A percentile compares a stretch with the other conserved stretches of the same genome.
Conservation (phyloP, 192 early-diverging fungal genomes). For the Linnemannia schmuckeri region DNA sequence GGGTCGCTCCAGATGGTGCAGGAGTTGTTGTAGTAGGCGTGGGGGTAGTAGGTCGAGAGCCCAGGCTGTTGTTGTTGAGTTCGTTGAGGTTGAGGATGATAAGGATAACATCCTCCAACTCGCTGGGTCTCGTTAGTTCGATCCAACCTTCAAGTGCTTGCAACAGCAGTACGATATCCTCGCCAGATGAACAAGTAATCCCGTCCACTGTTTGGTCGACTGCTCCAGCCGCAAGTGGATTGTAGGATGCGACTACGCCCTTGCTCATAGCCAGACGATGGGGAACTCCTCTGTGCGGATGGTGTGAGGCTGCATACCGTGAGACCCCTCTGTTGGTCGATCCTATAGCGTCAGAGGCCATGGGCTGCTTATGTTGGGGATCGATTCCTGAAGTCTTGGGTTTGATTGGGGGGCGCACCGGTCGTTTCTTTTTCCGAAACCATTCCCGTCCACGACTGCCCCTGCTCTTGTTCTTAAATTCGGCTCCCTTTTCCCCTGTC, state of each 20-base stretch:
- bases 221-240: neutral
- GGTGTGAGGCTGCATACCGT: neutral
- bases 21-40: neutral
- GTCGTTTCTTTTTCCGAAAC: conserved; percentile 25
- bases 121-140: conserved; percentile 6
- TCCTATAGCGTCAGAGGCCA: neutral
- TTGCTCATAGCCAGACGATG: conserved; percentile 32
- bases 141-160: conserved; percentile 27
- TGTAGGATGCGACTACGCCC: conserved; percentile 29
- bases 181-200: conserved; percentile 49
- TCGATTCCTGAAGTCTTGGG: neutral
- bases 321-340: neutral
- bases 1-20: neutral
- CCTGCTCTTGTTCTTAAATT: neutral
- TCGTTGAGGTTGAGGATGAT: conserved; percentile 48
- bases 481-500: neutral
- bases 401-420: conserved; percentile 24
- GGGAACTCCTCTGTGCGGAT: neutral
- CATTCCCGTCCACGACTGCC: conserved; percentile 10
- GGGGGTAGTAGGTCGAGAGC: neutral
- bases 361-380: neutral
- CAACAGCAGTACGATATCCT: conserved; percentile 32
- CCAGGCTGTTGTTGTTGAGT: conserved; percentile 30
- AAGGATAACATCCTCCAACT: conserved; percentile 33
- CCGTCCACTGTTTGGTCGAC: conserved; percentile 39